These are phyloP conservation scores for Isabelozyma pseudorhagii DNA, from an alignment of 805 yeast species.

Conservation along the genomic window DNA sequence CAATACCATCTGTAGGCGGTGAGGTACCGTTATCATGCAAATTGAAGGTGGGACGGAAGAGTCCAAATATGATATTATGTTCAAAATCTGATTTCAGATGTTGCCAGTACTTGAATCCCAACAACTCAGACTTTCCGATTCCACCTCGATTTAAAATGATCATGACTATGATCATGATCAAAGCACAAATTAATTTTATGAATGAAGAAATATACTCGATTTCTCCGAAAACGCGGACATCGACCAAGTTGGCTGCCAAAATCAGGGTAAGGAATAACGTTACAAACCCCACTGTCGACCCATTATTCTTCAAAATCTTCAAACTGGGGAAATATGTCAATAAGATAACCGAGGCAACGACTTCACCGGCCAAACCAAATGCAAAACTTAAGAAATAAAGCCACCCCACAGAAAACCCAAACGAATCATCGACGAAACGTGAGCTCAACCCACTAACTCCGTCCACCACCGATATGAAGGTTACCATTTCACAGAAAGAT, in stretches of 20 bases:
- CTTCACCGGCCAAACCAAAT: conserved; percentile 72
- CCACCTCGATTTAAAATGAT: conserved; percentile 63
- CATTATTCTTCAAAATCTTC: conserved; percentile 43
- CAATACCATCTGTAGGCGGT: conserved; percentile 53
- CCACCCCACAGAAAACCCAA: conserved; percentile 73
- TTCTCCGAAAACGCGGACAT: conserved; percentile 73
- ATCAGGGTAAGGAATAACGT: conserved; percentile 52
- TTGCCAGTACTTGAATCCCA: conserved; percentile 73
- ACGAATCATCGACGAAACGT: conserved; percentile 73
- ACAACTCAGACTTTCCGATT: conserved; percentile 25
- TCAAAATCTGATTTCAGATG: conserved; percentile 46
- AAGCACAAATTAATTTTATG: conserved; percentile 51
- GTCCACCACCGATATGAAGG: conserved; percentile 73
- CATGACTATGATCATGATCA: conserved; percentile 59
- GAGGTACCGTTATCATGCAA: conserved; percentile 54
- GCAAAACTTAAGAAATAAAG: conserved; percentile 72
- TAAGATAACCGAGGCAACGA: conserved; percentile 78
- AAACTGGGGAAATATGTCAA: conserved; percentile 62
- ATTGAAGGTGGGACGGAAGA: conserved; percentile 72
- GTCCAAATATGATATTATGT: conserved; percentile 56
- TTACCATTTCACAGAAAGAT: conserved; percentile 79
- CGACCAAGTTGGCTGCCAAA: conserved; percentile 53
- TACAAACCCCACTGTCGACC: conserved; percentile 60
- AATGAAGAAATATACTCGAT: conserved; percentile 63
- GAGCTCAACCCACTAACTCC: conserved; percentile 76